Evolutionary conservation across 495 filamentous ascomycete species (phyloP), one percentile per base, ranked within the genome.

Genomic region (Cladorrhinum samala): DNA sequence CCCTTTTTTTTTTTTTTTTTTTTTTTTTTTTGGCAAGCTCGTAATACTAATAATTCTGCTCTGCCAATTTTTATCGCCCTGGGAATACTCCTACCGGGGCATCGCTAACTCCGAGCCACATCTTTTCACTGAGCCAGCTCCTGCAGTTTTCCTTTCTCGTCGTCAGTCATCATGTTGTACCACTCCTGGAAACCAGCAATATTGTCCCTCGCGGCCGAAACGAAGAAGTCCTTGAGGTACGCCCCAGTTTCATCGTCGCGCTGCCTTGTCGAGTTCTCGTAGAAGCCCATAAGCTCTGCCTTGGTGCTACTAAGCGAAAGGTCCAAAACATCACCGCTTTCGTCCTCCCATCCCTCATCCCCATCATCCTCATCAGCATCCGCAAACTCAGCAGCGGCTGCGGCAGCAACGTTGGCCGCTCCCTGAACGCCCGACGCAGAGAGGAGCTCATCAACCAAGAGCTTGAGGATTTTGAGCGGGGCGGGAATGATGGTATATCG

Each of bases 401-500:
- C 80, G 24, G 79, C 76, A 11, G 84, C 79, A 13, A 76, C 73
- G 46, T 57, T 64, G 19, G 72, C 59, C 0, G 71, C 69, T 6
- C 60, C 70, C 6, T 66, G 58, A 16, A 55, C 58, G 37, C 74
- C 75, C 11, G 74, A 78, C 14, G 86, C 84, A 3, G 86, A 84
- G 18, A 74, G 74, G 21, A 98, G 79, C 68, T 98, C 93, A 64
- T 95, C 87, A 46, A 96, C 83, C 0, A 98, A 80, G 7, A 98
- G 86, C 73, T 98, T 98, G 69, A 96, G 72, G 63, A 98, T 96
- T 72, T 98, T 98, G 62, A 98, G 74, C 2, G 88, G 83, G 0
- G 90, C 90, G 0, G 90, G 77, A 43, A 97, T 84, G 52, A 85
- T 83, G n/a, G 92, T 95, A 73, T 83, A 97, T 61, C 82, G 84